These are phyloP conservation scores for Phaeosphaeria sp. DNA, from an alignment of 2,329 filamentous ascomycete genomes.

Conservation along the genomic window DNA sequence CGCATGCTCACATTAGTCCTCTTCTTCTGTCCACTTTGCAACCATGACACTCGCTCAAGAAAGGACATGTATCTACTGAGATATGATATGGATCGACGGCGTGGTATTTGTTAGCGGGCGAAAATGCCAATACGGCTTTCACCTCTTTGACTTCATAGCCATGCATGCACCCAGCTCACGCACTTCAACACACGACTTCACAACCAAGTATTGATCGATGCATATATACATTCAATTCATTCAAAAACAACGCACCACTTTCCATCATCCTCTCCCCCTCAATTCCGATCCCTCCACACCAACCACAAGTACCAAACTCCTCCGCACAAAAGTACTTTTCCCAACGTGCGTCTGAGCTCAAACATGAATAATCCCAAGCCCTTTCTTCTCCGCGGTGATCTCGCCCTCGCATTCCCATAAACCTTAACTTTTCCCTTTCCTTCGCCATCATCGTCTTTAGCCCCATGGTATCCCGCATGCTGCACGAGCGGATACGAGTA, in stretches of 20 bases:
- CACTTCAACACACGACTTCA: too few relatives aligned
- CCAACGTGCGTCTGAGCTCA: conserved; percentile 69
- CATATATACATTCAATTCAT: not conserved
- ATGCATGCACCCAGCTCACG: too few relatives aligned
- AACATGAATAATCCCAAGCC: conserved; percentile 57
- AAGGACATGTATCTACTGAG: too few relatives aligned
- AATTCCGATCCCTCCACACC: conserved; percentile 60
- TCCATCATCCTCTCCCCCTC: not conserved
- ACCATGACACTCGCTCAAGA: too few relatives aligned
- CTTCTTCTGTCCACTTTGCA: too few relatives aligned
- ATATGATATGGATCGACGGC: too few relatives aligned
- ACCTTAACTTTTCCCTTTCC: conserved; percentile 28
- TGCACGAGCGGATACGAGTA: conserved; percentile 47
- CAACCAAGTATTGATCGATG: too few relatives aligned
- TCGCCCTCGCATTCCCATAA: conserved; percentile 39
- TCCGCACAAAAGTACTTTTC: conserved; percentile 69
- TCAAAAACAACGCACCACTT: not conserved
- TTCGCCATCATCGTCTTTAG: conserved; percentile 14
- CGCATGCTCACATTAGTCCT: too few relatives aligned
- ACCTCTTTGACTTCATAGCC: too few relatives aligned
- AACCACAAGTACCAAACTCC: conserved; percentile 72
- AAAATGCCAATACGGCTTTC: too few relatives aligned
- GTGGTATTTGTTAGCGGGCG: too few relatives aligned
- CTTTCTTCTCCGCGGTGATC: conserved; percentile 46
- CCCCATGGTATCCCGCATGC: conserved; percentile 51